Base-by-base conservation (phyloP, 495 filamentous ascomycete species). In the Hypoxylon subgilvum region DNA sequence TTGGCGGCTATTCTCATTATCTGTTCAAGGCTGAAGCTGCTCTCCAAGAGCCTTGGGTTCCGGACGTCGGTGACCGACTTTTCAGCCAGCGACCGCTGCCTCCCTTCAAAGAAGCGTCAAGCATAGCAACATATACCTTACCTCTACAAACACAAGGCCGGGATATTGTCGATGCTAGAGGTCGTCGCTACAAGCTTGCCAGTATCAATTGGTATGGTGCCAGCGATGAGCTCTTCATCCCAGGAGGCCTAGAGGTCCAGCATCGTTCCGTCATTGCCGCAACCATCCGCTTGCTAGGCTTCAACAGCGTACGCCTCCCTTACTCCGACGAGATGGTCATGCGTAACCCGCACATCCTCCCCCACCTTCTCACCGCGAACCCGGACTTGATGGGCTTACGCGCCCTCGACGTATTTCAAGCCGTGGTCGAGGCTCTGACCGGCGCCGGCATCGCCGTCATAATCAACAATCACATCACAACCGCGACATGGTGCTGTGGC, bases 191-290 rank as follows among this genome's bases (percentile, higher is more conserved):
- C 64, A 83, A 83, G 66, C 74, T 86, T 9, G 72, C 80, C 12
- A 81, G 77, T 19, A 71, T 86, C 62, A 86, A 86, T 66, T 86
- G 84, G 84, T 86, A 86, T 61, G 83, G 84, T 13, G 83, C 75
- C 8, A 82, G 78, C 54, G 83, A 86, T 55, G 77, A 82, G 70
- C 65, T 80, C 18, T 85, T 81, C 66, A 76, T 86, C n/a, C 80
- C 80, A 4, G 79, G 80, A 10, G 84, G 83, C 6, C 73, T 86
- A 28, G 82, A 86, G 34, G 61, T 81, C 4, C 77, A 76, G 56
- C 82, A 85, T 63, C 81, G 84, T 12, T 69, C 65, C 38, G 73
- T 76, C 6, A 85, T 86, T 49, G 82, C 83, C 1, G 23, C 47
- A 16, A 76, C 76, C 14, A 80, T 86, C 59, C 72, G 76, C 13